Base-by-base conservation (phyloP, 2,329 filamentous ascomycete genomes). In the Colletotrichum graminicola region DNA sequence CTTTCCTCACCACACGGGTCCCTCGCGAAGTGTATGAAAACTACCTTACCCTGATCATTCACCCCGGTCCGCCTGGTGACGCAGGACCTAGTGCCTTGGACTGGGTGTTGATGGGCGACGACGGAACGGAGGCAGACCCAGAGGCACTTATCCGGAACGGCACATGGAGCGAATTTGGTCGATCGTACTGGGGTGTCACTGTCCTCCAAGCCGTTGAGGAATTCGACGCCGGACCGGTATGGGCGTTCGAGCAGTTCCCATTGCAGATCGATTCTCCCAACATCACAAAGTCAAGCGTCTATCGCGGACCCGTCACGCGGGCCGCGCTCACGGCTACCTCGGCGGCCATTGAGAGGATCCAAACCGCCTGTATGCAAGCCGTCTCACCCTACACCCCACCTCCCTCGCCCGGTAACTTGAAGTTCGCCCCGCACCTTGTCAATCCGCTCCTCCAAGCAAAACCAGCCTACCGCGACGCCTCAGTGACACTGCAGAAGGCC, bases 141-240 rank as follows among this genome's bases (percentile, higher is more conserved):
- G 73, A 76, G 12, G 66, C 73, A 29, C 70, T 82, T 0, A 76
- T 84, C 2, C 55, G 75, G 29, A 74, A 74, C 6, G 73, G 78
- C 7, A 60, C 71, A 5, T 74, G 77, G 64, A 76, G 74, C 56
- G 61, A 74, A 12, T 72, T 71, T 11, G 82, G 82, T 14, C 79
- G 82, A 29, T 76, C 79, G 1, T 78, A 83, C 68, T 84, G 82
- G 82, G 82, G 80, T 6, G 77, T 84, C 12, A 83, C 82, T 3
- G 78, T 83, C 23, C 74, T 80, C 8, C 78, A 84, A 72, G 82
- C 82, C 12, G 80, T 80, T 23, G 81, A 80, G 62, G 76, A 82
- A 55, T 80, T 83, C 65, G 82, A 84, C 62, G 81, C 80, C n/a
- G 82, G 82, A 8, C 82, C 81, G 0, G 80, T 84, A 10, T 84